Conservation (phyloP, 192 early-diverging fungal species). For the Phycomyces blakesleeanus region DNA sequence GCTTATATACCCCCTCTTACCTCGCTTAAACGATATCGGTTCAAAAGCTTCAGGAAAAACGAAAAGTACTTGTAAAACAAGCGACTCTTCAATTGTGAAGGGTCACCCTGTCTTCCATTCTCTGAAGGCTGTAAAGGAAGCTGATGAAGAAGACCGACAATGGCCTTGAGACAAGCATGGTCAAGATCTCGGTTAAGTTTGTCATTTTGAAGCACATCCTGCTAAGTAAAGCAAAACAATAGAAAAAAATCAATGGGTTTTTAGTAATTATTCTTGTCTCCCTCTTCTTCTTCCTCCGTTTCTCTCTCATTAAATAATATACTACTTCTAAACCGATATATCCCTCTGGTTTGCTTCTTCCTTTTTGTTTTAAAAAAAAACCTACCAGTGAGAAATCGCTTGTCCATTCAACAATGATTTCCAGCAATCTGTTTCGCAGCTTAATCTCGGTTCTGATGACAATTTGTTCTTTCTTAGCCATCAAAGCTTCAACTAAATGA, state of each 20-base stretch:
- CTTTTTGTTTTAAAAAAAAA: conserved; percentile 13
- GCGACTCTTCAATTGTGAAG: conserved; percentile 52
- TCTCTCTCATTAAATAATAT: too few species aligned
- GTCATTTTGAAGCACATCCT: conserved; percentile 37
- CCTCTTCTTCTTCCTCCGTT: too few species aligned
- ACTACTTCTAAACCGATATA: too few species aligned
- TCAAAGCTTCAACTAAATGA: conserved; percentile 62
- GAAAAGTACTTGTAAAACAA: conserved; percentile 67
- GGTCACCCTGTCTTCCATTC: conserved; percentile 44
- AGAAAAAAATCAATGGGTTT: too few species aligned
- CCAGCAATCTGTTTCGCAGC: conserved; percentile 63
- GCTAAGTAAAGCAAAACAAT: too few species aligned
- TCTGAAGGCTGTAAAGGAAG: conserved; percentile 66
- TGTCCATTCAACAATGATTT: conserved; percentile 72
- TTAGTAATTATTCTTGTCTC: too few species aligned
- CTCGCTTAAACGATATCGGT: conserved; percentile 54
- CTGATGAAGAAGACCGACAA: conserved; percentile 60
- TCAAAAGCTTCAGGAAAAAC: conserved; percentile 70
- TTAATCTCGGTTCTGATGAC: conserved; percentile 63
- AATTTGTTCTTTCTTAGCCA: conserved; percentile 70
- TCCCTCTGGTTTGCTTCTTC: too few species aligned
- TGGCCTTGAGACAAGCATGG: conserved; percentile 66
- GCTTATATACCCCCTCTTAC: conserved; percentile 13
- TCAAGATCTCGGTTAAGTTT: conserved; percentile 74
- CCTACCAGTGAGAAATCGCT: conserved; percentile 53